Evolutionary conservation across 306 rosid genomes (phyloP).

Genomic region (Vicia villosa): DNA sequence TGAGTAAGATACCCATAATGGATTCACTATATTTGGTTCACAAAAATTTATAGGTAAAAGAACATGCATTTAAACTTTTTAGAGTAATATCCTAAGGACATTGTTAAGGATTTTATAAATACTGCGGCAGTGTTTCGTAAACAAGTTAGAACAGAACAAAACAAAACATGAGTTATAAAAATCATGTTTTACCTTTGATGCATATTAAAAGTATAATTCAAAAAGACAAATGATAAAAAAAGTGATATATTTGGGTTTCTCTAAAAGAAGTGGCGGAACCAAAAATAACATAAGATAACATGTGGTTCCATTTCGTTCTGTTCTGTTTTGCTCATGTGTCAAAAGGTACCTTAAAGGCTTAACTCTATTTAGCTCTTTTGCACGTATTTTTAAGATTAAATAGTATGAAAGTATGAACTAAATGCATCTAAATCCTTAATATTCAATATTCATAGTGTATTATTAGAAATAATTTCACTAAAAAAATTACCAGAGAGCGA

Average conservation of each 20-base stretch:
- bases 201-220: neutral
- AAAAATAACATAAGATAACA: neutral
- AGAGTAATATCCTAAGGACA: conserved; percentile 20
- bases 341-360: neutral
- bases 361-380: conserved; percentile 12
- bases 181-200: neutral
- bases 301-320: neutral
- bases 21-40: conserved; percentile 26
- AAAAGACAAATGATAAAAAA: neutral
- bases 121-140: neutral
- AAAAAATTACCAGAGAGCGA: neutral
- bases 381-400: conserved; percentile 20
- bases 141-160: neutral
- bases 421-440: neutral
- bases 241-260: neutral
- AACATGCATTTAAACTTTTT: conserved; percentile 9
- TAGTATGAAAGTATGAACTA: conserved; percentile 1
- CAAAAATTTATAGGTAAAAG: conserved; percentile 11
- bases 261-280: neutral
- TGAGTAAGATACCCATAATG: conserved; percentile 1
- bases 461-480: neutral
- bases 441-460: conserved; percentile 18
- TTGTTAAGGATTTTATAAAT: conserved; percentile 18
- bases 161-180: neutral
- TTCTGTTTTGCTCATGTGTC: neutral